Conservation (phyloP, 331 rosid genomes). For the Prunus yedoensis region DNA sequence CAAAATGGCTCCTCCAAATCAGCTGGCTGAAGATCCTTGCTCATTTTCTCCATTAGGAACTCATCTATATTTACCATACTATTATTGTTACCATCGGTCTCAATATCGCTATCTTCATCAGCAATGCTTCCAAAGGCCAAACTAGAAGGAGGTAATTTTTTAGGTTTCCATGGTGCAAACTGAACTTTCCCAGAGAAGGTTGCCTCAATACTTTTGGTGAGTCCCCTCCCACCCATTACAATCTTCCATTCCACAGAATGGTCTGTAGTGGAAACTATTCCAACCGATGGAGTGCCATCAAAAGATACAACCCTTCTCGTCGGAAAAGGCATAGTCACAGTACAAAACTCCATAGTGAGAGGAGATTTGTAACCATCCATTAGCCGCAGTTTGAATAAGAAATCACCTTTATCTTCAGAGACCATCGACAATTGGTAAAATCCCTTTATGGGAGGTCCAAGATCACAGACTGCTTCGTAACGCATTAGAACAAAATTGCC, state of each 20-base stretch:
- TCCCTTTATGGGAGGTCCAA: constrained; percentile 83
- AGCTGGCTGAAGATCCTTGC: constrained; percentile 87
- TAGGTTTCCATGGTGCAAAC: constrained; percentile 85
- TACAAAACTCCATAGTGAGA: constrained; percentile 83
- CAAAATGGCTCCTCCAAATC: constrained; percentile 97
- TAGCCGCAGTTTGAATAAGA: constrained; percentile 76
- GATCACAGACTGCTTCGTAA: constrained; percentile 69
- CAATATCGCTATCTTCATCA: constrained; percentile 81
- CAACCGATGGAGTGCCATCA: constrained; percentile 92
- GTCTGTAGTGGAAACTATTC: constrained; percentile 84
- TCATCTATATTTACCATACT: constrained; percentile 75
- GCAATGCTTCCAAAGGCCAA: constrained; percentile 39
- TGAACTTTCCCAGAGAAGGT: constrained; percentile 93
- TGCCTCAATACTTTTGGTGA: constrained; percentile 82
- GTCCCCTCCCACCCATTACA: constrained; percentile 76
- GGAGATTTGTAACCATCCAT: constrained; percentile 97
- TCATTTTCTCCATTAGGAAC: constrained; percentile 80
- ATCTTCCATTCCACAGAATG: constrained; percentile 95
- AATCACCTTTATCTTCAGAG: constrained; percentile 96
- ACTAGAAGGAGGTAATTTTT: constrained; percentile 42
- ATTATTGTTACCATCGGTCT: constrained; percentile 60
- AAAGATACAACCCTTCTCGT: constrained; percentile 77
- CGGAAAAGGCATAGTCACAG: constrained; percentile 85
- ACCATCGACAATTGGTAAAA: constrained; percentile 97
- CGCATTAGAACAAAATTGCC: constrained; percentile 90